phyloP scores from a whole-genome alignment of 2,329 filamentous ascomycete genomes.

The Xylaria sp. region DNA sequence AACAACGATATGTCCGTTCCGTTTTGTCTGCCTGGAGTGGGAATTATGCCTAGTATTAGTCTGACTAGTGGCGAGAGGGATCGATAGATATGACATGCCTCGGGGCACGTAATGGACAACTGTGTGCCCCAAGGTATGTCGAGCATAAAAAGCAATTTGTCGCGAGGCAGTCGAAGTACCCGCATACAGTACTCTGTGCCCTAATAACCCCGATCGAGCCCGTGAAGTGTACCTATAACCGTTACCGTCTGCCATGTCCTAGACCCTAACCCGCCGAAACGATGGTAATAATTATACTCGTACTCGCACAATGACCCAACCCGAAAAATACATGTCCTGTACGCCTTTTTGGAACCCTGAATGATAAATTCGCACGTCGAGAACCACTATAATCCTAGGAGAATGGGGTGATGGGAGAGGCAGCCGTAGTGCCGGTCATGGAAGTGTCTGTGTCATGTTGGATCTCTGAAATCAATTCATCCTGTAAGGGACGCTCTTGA shows the following conservation, averaged over 20 bases:
- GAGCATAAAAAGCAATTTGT: slow-evolving; percentile 4
- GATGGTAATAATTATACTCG: slow-evolving; percentile 8
- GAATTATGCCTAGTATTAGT: slow-evolving; percentile 1
- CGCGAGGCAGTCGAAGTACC: slow-evolving; percentile 1
- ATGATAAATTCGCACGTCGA: slow-evolving; percentile 9
- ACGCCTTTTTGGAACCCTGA: slow-evolving; percentile 14
- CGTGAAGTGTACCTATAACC: slow-evolving; percentile 14
- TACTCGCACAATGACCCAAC: slow-evolving; percentile 12
- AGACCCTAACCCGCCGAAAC: slow-evolving; percentile 9
- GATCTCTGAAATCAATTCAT: not conserved
- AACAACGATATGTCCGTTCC: not conserved
- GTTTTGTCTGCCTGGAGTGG: not conserved
- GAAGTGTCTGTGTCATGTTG: not conserved
- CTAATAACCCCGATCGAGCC: slow-evolving; percentile 8
- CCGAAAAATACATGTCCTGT: slow-evolving; percentile 12
- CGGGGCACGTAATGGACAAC: not conserved
- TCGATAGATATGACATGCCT: not conserved
- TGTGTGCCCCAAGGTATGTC: not conserved
- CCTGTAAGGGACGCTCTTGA: not conserved
- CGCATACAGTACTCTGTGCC: slow-evolving; percentile 9
- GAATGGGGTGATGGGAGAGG: not conserved
- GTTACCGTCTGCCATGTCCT: slow-evolving; percentile 18
- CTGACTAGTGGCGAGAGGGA: not conserved
- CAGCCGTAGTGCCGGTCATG: not conserved
- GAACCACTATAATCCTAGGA: slow-evolving; percentile 2